Evolutionary conservation across 352 stramenopile species (phyloP).

Genomic region (Elongisporangium undulatum): DNA sequence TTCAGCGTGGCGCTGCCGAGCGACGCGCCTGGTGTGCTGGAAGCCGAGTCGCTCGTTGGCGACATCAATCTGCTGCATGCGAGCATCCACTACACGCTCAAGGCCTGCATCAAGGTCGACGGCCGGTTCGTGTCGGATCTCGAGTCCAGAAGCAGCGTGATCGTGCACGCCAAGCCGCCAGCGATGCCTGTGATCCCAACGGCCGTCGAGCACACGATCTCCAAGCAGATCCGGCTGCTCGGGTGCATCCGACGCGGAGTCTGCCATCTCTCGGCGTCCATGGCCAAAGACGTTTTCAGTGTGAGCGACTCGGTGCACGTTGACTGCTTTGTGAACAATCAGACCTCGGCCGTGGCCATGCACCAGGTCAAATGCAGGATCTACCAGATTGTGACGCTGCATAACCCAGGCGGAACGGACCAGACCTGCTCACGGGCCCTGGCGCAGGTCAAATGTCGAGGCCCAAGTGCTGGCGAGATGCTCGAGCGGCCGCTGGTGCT

Average conservation of each 20-base stretch:
- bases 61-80: conserved; percentile 48
- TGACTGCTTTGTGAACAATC: conserved; percentile 72
- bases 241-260: conserved; percentile 51
- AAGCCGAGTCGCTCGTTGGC: conserved; percentile 48
- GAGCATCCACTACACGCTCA: conserved; percentile 76
- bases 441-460: conserved; percentile 47
- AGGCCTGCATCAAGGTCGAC: conserved; percentile 60
- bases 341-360: conserved; percentile 46
- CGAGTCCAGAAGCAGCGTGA: conserved; percentile 48
- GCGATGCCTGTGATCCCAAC: conserved; percentile 12
- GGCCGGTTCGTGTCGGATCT: conserved; percentile 68
- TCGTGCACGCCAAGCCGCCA: conserved; percentile 28
- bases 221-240: conserved; percentile 53
- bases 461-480: conserved; percentile 39
- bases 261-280: conserved; percentile 56
- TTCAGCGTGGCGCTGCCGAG: conserved; percentile 56
- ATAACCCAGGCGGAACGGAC: conserved; percentile 25
- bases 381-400: conserved; percentile 58
- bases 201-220: conserved; percentile 54
- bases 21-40: conserved; percentile 48
- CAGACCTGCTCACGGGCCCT: conserved; percentile 38
- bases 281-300: conserved; percentile 56
- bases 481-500: conserved; percentile 60
- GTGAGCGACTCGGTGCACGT: conserved; percentile 55
- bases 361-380: conserved; percentile 45